Base-by-base conservation (phyloP, 495 filamentous ascomycete species). In the Aspergillus bridgeri region DNA sequence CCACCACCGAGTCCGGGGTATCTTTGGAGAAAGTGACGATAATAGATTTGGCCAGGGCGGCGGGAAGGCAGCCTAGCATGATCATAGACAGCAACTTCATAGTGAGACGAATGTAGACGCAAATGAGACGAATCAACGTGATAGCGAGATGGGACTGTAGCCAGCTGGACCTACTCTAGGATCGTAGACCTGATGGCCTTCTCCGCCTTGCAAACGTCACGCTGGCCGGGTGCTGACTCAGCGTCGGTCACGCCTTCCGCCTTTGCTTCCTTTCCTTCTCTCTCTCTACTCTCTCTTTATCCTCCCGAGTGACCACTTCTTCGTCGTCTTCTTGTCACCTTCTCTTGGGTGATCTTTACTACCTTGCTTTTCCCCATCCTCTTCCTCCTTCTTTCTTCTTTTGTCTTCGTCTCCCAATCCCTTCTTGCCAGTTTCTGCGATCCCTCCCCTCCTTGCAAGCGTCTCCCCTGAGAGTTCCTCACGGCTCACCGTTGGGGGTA, bases 1-100 rank as follows among this genome's bases (percentile, higher is more conserved):
- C 72, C 21, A 96, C 63, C 19, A 94, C 75, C 22, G 76, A 79
- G 53, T 87, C 77, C 17, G 92, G 88, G 6, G 90, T 93, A 50
- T 85, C 79, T 42, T 83, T 74, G 22, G 86, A 85, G 68, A 90
- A 96, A 64, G 81, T 89, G 65, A 96, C 79, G 58, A 96, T 82
- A 51, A 93, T 83, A 49, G 86, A 83, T 65, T 92, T 90, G 58
- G 79, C 86, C 57, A 84, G 73, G 43, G 76, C 77, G 54, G 83
- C 63, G 15, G 81, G 77, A 19, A 91, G 69, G 18, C 83, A 72
- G 18, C 79, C 79, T 45, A 88, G 60, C 51, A 85, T 58, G 17
- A 82, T 60, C 42, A 75, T 56, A 21, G 77, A 59, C 47, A 85
- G 60, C 25, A 72, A 64, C 69, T 81, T 88, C 89, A 92, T 92